Percentiles rank a stretch among this genome's conserved stretches.
phyloP scores from a whole-genome alignment of 495 filamentous ascomycete species.

The Trichoderma erinaceum region DNA sequence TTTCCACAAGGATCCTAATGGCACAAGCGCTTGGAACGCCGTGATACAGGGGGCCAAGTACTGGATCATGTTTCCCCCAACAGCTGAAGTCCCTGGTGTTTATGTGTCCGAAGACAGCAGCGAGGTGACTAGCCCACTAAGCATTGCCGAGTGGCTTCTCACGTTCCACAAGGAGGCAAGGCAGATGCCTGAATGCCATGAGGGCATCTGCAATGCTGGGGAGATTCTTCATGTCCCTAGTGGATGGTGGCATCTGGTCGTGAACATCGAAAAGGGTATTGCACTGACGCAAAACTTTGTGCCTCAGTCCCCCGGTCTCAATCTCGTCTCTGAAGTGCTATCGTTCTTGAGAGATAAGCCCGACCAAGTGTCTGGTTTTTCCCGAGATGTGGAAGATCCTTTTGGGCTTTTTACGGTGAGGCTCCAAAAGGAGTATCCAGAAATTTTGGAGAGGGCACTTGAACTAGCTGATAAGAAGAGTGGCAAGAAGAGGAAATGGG shows the following conservation, averaged over 20 bases:
- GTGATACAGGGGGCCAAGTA: slow-evolving; percentile 89
- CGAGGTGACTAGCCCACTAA: slow-evolving; percentile 90
- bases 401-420: slow-evolving; percentile 69
- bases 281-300: slow-evolving; percentile 97
- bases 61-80: slow-evolving; percentile 86
- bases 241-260: slow-evolving; percentile 96
- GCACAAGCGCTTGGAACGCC: slow-evolving; percentile 87
- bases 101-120: slow-evolving; percentile 87
- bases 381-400: slow-evolving; percentile 63
- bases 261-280: slow-evolving; percentile 76
- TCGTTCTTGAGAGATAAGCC: slow-evolving; percentile 77
- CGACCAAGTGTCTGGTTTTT: slow-evolving; percentile 83
- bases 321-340: slow-evolving; percentile 65
- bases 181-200: slow-evolving; percentile 66
- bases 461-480: slow-evolving; percentile 57
- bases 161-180: slow-evolving; percentile 87
- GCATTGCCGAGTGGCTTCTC: slow-evolving; percentile 93
- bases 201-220: slow-evolving; percentile 80
- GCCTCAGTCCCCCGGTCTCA: slow-evolving; percentile 45
- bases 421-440: slow-evolving; percentile 57
- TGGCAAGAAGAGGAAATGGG: slow-evolving; percentile 80
- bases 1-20: slow-evolving; percentile 79
- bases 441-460: slow-evolving; percentile 57
- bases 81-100: slow-evolving; percentile 65
- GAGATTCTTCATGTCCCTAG: slow-evolving; percentile 89